Conservation (phyloP, 2,329 filamentous ascomycete genomes). For the Nothophaeocryptopus gaeumannii region DNA sequence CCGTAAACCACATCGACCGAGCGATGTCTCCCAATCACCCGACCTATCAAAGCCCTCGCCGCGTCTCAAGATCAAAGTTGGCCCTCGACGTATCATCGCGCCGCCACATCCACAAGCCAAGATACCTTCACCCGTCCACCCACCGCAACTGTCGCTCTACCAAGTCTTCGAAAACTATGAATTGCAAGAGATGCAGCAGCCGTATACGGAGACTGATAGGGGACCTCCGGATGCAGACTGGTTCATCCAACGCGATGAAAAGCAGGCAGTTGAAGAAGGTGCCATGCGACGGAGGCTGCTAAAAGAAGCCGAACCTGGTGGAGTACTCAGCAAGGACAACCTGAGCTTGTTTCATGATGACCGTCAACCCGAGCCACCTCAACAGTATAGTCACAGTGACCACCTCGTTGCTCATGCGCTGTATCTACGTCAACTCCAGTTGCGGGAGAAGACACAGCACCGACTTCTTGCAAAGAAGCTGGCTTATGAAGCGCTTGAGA, state of each 20-base stretch:
- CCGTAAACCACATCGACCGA: constrained; percentile 22
- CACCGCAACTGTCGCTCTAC: constrained; percentile 30
- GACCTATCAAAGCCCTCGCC: constrained; percentile 26
- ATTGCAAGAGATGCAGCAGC: constrained; percentile 34
- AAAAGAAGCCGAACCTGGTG: constrained; percentile 70
- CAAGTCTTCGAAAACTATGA: constrained; percentile 35
- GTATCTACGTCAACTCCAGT: constrained; percentile 76
- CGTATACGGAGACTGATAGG: constrained; percentile 32
- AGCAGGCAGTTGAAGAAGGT: constrained; percentile 30
- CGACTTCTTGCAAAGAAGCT: constrained; percentile 72
- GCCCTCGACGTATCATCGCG: constrained; percentile 20
- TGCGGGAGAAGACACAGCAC: constrained; percentile 75
- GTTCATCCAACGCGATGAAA: constrained; percentile 24
- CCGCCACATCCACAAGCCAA: constrained; percentile 34
- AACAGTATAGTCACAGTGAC: constrained; percentile 83
- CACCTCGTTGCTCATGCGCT: constrained; percentile 76
- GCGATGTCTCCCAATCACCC: constrained; percentile 21
- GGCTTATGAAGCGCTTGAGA: constrained; percentile 73
- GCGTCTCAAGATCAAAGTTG: constrained; percentile 31
- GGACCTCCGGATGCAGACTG: constrained; percentile 29
- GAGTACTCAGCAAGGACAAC: constrained; percentile 64
- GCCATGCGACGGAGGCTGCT: constrained; percentile 55
- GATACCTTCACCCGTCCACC: constrained; percentile 25
- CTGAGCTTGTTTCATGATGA: constrained; percentile 49
- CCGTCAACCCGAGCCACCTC: constrained; percentile 64